Base-by-base conservation (phyloP, 495 filamentous ascomycete species). In the Trichoderma asperelloides region DNA sequence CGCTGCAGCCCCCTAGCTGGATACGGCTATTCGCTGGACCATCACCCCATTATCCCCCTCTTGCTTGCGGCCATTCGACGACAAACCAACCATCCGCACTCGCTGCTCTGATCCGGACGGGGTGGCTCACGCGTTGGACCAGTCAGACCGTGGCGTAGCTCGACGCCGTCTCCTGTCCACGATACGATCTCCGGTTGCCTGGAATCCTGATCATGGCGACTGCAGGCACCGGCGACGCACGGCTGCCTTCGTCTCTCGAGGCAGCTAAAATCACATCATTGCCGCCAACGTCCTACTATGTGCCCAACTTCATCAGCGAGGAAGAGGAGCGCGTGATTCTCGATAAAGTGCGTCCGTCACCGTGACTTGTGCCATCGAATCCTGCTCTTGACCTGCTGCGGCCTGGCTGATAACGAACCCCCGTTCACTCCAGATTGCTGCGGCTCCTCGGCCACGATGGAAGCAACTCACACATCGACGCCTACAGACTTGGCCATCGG, bases 401-500 rank as follows among this genome's bases (percentile, higher is more conserved):
- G 55, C 55, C 55, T 65, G 13, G 51, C 45, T 64, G 37, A 72
- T 74, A 71, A 70, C 73, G 49, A 15, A 62, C 64, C 68, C 66
- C 63, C 30, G 23, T 33, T 33, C 43, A 62, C 43, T 13, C 16
- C 70, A 84, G 80, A 81, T 87, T 67, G 71, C 79, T 64, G 76
- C 79, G 27, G 89, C 86, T 0, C 89, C 91, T 40, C 87, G 87
- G 41, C 89, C 91, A 47, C 85, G 87, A 73, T 98, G 95, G 95
- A 91, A 90, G 37, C 81, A 88, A 23, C 87, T 98, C 62, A 85
- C 88, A 8, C 91, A 91, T 72, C 91, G 95, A 62, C 87, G 95
- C 51, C 87, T 98, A 1, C 95, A 97, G 81, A 90, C 91, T 0
- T 91, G 91, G 84, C 95, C 95, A 0, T 92, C 90, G 1, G 83